A percentile compares a stretch with the other conserved stretches of the same genome.
phyloP scores from a whole-genome alignment of 2,329 filamentous ascomycete genomes.

The Fusarium clavum region DNA sequence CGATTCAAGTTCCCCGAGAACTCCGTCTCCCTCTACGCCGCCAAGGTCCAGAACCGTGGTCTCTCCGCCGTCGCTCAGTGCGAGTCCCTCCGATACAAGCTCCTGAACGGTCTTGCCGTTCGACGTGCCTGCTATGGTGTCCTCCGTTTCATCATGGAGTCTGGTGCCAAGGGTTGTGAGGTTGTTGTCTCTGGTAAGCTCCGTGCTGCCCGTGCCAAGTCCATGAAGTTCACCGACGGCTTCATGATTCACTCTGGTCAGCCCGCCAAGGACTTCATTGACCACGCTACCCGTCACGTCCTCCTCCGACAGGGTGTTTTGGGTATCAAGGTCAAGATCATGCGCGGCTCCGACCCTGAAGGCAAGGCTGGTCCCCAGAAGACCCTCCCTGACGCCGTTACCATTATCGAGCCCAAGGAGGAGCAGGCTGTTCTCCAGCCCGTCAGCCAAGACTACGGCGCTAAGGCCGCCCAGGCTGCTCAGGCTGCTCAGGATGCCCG shows the following conservation, averaged over 20 bases:
- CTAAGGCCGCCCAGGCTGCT: conserved; percentile 77
- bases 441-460: conserved; percentile 98
- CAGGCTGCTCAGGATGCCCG: conserved; percentile 74
- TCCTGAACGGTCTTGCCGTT: conserved; percentile 99
- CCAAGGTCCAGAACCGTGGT: conserved; percentile 99
- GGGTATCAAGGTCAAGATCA: conserved; percentile 99
- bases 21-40: conserved; percentile 99
- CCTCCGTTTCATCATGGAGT: conserved; percentile 99
- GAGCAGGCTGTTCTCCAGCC: conserved; percentile 95
- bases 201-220: conserved; percentile 98
- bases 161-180: conserved; percentile 99
- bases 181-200: conserved; percentile 99
- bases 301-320: conserved; percentile 99
- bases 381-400: conserved; percentile 97
- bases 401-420: conserved; percentile 99
- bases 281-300: conserved; percentile 97
- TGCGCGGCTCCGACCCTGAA: conserved; percentile 99
- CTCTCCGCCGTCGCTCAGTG: conserved; percentile 99
- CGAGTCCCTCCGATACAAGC: conserved; percentile 99
- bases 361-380: conserved; percentile 98
- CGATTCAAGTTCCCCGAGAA: conserved; percentile 99
- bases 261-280: conserved; percentile 99
- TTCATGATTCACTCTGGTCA: conserved; percentile 99
- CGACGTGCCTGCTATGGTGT: conserved; percentile 99
- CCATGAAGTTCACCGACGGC: conserved; percentile 99